phyloP scores from a whole-genome alignment of 73 alveolate species.

The Symbiodinium natans region DNA sequence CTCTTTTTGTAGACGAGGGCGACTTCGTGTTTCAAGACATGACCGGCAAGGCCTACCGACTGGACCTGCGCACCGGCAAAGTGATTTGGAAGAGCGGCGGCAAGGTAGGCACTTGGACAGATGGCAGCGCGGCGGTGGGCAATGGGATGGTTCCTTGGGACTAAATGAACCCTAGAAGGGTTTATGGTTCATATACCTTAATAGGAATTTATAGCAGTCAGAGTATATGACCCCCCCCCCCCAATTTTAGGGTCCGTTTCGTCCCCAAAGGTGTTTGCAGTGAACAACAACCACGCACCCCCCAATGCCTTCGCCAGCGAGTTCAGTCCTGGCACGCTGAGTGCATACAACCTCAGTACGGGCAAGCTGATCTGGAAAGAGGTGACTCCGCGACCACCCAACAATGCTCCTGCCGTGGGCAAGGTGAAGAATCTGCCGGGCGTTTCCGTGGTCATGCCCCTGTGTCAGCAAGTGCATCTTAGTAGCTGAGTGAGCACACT shows the following conservation, averaged over 20 bases:
- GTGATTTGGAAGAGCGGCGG: neutral
- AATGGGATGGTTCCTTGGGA: neutral
- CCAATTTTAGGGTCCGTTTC: no score
- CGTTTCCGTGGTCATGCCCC: conserved; percentile 7
- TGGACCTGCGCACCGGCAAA: neutral
- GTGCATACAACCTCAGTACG: neutral
- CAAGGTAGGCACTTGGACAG: neutral
- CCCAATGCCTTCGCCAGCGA: neutral
- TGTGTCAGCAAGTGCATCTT: conserved; percentile 38
- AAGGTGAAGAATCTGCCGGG: conserved; percentile 2
- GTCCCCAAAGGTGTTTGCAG: no score
- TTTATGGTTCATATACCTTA: no score
- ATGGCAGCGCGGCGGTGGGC: neutral
- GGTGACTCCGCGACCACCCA: conserved; percentile 40
- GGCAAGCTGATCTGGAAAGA: conserved; percentile 19
- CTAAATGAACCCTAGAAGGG: no score
- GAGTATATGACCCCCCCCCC: no score
- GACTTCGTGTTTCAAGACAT: neutral
- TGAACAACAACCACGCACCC: neutral
- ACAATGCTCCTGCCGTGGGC: conserved; percentile 63
- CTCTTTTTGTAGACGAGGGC: neutral
- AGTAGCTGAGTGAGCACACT: no score
- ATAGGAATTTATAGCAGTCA: no score
- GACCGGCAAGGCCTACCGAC: neutral
- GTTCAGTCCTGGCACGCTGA: conserved; percentile 22